phyloP scores from a whole-genome alignment of 2,329 filamentous ascomycete genomes.

The Ophiostoma novo-ulmi region DNA sequence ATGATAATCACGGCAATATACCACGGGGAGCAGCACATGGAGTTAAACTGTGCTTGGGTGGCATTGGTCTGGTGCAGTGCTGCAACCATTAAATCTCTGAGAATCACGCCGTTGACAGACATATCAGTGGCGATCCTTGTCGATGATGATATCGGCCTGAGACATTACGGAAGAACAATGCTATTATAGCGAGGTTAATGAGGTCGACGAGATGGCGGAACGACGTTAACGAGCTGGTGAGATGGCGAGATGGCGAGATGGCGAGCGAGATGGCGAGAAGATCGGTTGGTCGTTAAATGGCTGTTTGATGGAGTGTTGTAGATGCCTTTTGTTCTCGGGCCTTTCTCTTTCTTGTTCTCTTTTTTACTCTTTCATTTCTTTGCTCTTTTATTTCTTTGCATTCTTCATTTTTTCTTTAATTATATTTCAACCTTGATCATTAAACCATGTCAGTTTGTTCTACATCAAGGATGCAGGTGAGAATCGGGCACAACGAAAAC shows the following conservation, averaged over 20 bases:
- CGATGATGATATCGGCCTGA: neutral
- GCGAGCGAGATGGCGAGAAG: neutral
- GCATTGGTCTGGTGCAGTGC: neutral
- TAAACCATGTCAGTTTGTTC: neutral
- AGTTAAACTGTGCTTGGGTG: slow-evolving; percentile 4
- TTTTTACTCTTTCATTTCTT: neutral
- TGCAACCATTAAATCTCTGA: neutral
- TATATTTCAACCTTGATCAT: neutral
- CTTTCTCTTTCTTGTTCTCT: neutral
- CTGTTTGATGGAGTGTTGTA: neutral
- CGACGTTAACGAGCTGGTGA: neutral
- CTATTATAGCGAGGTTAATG: neutral
- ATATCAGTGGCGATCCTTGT: neutral
- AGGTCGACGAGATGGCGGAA: neutral
- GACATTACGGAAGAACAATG: neutral
- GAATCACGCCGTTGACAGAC: neutral
- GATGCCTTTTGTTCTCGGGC: neutral
- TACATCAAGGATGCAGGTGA: neutral
- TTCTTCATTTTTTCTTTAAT: neutral
- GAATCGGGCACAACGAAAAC: neutral
- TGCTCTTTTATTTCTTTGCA: neutral
- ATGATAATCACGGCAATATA: neutral
- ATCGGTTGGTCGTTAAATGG: neutral
- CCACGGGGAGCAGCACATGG: neutral
- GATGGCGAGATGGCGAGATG: neutral